A percentile compares a stretch with the other conserved stretches of the same genome.
These are phyloP conservation scores for Spathaspora boniae DNA, from an alignment of 805 yeast genomes.

Conservation along the genomic window DNA sequence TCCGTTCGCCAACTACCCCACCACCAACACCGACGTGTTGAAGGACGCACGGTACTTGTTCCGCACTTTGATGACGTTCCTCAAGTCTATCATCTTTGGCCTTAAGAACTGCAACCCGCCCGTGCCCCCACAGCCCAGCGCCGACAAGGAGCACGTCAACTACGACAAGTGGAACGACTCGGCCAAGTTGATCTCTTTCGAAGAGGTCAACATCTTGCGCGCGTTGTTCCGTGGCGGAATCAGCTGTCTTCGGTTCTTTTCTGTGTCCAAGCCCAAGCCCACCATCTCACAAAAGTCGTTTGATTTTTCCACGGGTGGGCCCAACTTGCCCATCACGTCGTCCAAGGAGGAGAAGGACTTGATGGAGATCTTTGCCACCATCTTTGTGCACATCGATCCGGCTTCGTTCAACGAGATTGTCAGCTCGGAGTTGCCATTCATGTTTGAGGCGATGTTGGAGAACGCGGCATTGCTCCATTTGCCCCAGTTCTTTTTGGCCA, in stretches of 20 bases:
- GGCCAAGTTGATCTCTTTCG: constrained; percentile 78
- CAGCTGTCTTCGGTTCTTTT: constrained; percentile 72
- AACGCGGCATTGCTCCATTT: constrained; percentile 86
- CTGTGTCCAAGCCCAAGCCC: constrained; percentile 51
- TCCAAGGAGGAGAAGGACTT: constrained; percentile 92
- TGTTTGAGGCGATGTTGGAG: constrained; percentile 73
- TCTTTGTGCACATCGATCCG: constrained; percentile 90
- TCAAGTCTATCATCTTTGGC: constrained; percentile 87
- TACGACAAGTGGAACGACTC: constrained; percentile 73
- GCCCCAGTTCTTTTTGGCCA: constrained; percentile 91
- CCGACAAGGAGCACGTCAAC: constrained; percentile 31
- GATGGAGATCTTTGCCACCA: constrained; percentile 93
- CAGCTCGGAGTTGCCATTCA: constrained; percentile 69
- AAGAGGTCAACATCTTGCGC: constrained; percentile 76
- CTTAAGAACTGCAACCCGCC: constrained; percentile 88
- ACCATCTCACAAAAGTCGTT: constrained; percentile 30
- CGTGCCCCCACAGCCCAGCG: constrained; percentile 48
- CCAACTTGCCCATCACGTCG: constrained; percentile 79
- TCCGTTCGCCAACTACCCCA: constrained; percentile 61
- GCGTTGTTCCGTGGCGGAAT: constrained; percentile 82
- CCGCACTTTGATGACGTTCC: constrained; percentile 83
- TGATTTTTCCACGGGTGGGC: constrained; percentile 69
- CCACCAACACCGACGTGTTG: constrained; percentile 58
- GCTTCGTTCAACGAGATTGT: constrained; percentile 93
- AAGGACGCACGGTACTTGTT: constrained; percentile 87